These are phyloP conservation scores for Linnemannia hyalina DNA, from an alignment of 192 early-diverging fungal species.

Conservation along the genomic window DNA sequence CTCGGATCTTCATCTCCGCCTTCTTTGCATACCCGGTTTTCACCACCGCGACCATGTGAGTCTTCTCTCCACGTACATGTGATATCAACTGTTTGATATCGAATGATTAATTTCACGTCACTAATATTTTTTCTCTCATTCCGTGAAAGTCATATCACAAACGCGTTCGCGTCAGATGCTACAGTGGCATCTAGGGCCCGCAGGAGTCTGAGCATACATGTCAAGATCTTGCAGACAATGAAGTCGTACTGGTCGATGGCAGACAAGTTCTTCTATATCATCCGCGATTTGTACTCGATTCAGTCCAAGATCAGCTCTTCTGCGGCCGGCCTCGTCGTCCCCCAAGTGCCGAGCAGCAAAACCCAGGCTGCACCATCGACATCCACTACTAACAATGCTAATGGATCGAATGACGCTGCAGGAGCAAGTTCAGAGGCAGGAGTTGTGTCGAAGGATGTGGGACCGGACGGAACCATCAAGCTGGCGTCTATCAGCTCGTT, in stretches of 20 bases:
- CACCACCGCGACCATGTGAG: constrained; percentile 63
- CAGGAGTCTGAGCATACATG: constrained; percentile 56
- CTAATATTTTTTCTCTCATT: not conserved
- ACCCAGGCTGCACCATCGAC: not conserved
- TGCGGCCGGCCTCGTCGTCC: not conserved
- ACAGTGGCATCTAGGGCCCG: constrained; percentile 56
- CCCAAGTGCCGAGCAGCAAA: constrained; percentile 2
- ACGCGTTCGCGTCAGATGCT: constrained; percentile 55
- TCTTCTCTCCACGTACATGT: not conserved
- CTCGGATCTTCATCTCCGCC: constrained; percentile 52
- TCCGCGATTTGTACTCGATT: constrained; percentile 65
- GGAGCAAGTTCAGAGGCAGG: not conserved
- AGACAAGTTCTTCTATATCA: constrained; percentile 66
- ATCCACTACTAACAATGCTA: not conserved
- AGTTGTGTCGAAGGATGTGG: not conserved
- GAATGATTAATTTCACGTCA: not conserved
- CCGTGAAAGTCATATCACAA: constrained; percentile 57
- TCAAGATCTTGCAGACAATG: constrained; percentile 58
- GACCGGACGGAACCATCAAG: constrained; percentile 11
- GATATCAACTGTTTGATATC: not conserved
- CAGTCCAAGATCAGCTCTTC: constrained; percentile 58
- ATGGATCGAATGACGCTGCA: not conserved
- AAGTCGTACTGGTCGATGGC: constrained; percentile 66
- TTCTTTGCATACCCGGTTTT: constrained; percentile 65
- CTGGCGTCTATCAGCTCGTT: constrained; percentile 49